Evolutionary conservation across 202 grass and related monocot species (phyloP).

Genomic region (Alloteropsis angusta): DNA sequence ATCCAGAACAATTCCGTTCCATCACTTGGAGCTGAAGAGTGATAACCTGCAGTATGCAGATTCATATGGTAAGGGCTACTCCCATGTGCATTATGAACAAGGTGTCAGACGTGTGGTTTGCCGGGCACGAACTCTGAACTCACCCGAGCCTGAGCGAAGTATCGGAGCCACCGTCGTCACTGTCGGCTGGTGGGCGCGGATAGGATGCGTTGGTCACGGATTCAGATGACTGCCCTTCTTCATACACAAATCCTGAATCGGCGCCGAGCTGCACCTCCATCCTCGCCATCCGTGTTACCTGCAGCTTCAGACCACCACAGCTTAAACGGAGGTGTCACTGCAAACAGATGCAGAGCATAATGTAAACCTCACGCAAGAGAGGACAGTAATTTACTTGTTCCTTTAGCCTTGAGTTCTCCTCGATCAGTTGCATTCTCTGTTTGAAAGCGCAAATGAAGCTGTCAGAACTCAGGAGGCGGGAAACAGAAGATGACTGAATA

Average conservation of each 20-base stretch:
- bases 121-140: constrained; percentile 21
- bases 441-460: neutral
- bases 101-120: neutral
- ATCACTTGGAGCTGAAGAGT: constrained; percentile 38
- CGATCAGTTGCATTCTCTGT: constrained; percentile 40
- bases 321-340: neutral
- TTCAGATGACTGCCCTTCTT: constrained; percentile 64
- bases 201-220: constrained; percentile 49
- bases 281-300: constrained; percentile 37
- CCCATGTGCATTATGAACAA: neutral
- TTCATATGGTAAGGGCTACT: neutral
- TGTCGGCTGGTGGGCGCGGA: constrained; percentile 8
- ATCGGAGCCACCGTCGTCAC: constrained; percentile 44
- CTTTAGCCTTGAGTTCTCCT: constrained; percentile 52
- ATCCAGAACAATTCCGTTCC: neutral
- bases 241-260: constrained; percentile 37
- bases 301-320: constrained; percentile 18
- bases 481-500: neutral
- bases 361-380: neutral
- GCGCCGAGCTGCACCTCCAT: constrained; percentile 37
- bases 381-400: constrained; percentile 46
- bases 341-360: neutral
- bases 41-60: constrained; percentile 27
- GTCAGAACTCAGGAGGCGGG: neutral
- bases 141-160: constrained; percentile 68